Base-by-base conservation (phyloP, 257 asterid species). In the Hygrophila difformis region DNA sequence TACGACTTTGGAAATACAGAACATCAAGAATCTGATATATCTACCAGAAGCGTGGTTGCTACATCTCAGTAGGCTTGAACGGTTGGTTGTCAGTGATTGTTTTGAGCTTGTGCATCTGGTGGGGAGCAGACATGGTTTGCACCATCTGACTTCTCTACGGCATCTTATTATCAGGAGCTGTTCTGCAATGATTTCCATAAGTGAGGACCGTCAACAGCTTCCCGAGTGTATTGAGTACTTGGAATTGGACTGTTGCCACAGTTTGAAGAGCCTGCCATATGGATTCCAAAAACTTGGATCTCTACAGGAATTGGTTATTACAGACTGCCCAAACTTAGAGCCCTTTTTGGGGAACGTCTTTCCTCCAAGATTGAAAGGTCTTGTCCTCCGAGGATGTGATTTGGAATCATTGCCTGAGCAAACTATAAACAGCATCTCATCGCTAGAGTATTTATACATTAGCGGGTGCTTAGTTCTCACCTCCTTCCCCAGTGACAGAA, bases 361-460 rank as follows among this genome's bases (percentile, higher is more conserved):
- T 60, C 82, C 82, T 5, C 24, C 69, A 8, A 70, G 66, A 51
- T 64, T 74, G 42, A 60, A 67, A 46, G 78, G 75, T 52, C 54
- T 70, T 14, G 75, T 56, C 34, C 68, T 74, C 34, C 65, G 65
- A 40, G 75, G 82, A 49, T 74, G 82, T 57, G 66, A 69, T 44
- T 4, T 66, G 45, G 70, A 69, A 58, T 66, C 60, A n/a, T 49
- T 70, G 44, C 74, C 75, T 1, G 70, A 62, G 64, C 20, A 57
- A 21, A 56, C 49, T 62, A 60, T 74, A 46, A 74, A 64, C 24
- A 60, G 39, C 29, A 60, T 63, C 48, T 35, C 63, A 4, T 60
- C 70, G 49, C 78, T 70, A 2, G 55, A 67, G 12, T 66, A 26
- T 44, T n/a, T 74, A 39, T 63, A 55, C 62, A 60, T 74, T 47